Evolutionary conservation across 139 green algal genomes (phyloP), one percentile per base, ranked within the genome.

Genomic region (Chlorella vulgaris): DNA sequence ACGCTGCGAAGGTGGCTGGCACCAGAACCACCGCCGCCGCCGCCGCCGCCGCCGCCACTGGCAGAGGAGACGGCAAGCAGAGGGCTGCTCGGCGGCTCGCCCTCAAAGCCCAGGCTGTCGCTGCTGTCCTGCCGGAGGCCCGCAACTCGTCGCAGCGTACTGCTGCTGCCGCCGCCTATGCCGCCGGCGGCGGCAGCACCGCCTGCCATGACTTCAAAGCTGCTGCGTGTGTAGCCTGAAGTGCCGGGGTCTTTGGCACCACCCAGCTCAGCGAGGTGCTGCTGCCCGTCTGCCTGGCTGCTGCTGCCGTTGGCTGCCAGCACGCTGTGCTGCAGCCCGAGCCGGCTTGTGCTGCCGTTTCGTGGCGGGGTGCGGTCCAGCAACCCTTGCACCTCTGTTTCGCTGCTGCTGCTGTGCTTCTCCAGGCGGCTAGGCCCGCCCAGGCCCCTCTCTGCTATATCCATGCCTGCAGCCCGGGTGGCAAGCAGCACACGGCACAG

Each of bases 341-440:
- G n/a, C n/a, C n/a, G n/a, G n/a, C n/a, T n/a, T n/a, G n/a, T n/a
- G n/a, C n/a, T 28, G 50, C 50, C 50, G 22, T 66, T 78, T 31
- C 26, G 55, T 0, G 55, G 31, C 22, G 15, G 55, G 1, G 29
- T 13, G 28, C 73, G 2, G 10, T 33, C 39, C 24, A 80, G 55
- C 55, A 80, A 35, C 31, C 53, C 39, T 13, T 38, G 28, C 7
- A 35, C 74, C 38, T 80, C 74, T 26, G 55, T 7, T 22, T 78
- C 71, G 35, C 71, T 78, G 65, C 65, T 78, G 65, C 65, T 42
- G 71, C 71, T 78, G 71, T 78, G 55, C 71, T 78, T 78, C 33
- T 67, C 71, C 2, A 78, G 21, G 18, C 33, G 33, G n/a, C 7
- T 35, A 10, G 43, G 40, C 3, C 7, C 69, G 1, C 18, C 42